Evolutionary conservation across 148 eudicot species (phyloP).

Genomic region (Vaccinium macrocarpon): DNA sequence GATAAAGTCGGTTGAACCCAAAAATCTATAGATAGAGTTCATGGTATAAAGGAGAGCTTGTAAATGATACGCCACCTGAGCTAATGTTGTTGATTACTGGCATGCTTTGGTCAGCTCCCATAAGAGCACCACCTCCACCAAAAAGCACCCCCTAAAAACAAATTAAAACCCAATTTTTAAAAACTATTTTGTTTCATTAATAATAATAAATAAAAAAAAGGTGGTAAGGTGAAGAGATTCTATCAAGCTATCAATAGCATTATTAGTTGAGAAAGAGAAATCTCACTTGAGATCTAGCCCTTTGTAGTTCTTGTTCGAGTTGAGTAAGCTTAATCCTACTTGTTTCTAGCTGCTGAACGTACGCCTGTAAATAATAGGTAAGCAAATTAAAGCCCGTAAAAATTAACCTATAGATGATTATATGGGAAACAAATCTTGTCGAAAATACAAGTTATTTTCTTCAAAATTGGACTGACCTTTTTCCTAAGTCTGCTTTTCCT

Average conservation of each 20-base stretch:
- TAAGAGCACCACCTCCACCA: conserved; percentile 55
- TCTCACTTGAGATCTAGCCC: conserved; percentile 88
- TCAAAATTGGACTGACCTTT: conserved; percentile 50
- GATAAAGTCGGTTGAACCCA: neutral
- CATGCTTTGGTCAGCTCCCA: conserved; percentile 62
- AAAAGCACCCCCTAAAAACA: conserved; percentile 53
- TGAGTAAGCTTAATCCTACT: conserved; percentile 91
- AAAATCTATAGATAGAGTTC: neutral
- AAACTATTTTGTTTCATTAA: neutral
- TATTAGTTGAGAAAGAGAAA: conserved; percentile 5
- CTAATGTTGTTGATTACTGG: conserved; percentile 61
- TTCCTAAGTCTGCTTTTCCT: conserved; percentile 99
- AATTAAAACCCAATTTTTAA: neutral
- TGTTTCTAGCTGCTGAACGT: conserved; percentile 95
- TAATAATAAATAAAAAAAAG: neutral
- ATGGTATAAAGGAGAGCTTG: neutral
- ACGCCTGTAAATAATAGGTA: conserved; percentile 57
- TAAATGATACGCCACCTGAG: conserved; percentile 41
- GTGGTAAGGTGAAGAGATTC: neutral
- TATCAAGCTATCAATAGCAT: neutral
- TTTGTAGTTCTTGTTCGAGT: conserved; percentile 84
- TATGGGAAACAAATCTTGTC: neutral
- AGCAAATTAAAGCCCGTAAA: neutral
- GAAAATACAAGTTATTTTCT: neutral
- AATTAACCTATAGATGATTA: neutral